Evolutionary conservation across 768 basidiomycete genomes (phyloP).

Genomic region (Podaxis sp.): DNA sequence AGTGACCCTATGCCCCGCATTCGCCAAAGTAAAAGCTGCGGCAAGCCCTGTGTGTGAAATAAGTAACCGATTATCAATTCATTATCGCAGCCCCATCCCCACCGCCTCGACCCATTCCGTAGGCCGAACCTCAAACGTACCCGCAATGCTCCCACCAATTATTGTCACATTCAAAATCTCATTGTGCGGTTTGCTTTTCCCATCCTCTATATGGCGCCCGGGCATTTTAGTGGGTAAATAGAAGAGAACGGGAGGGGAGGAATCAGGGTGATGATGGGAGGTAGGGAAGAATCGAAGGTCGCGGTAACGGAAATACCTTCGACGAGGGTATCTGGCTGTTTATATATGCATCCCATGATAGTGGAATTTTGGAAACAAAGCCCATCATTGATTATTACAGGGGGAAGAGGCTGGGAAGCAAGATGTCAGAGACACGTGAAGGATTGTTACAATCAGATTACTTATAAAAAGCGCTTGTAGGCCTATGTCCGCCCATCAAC

Average conservation of each 20-base stretch:
- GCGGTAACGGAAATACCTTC: neutral
- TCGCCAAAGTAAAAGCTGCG: constrained; percentile 51
- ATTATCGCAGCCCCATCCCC: constrained; percentile 1
- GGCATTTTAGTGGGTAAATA: constrained; percentile 24
- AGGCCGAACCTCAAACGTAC: constrained; percentile 22
- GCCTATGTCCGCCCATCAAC: constrained; percentile 3
- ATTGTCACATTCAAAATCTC: constrained; percentile 36
- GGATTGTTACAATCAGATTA: neutral
- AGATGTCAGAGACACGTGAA: constrained; percentile 7
- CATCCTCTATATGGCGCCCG: constrained; percentile 18
- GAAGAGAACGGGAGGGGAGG: neutral
- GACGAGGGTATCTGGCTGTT: neutral
- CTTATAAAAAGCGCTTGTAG: neutral
- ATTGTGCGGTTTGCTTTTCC: neutral
- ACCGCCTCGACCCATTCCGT: neutral
- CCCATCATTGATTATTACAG: neutral
- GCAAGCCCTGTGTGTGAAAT: constrained; percentile 40
- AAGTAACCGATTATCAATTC: neutral
- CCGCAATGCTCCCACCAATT: constrained; percentile 48
- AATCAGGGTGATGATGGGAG: neutral
- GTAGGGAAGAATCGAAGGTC: neutral
- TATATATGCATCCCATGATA: neutral
- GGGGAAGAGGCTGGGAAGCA: neutral
- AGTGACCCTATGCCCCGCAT: constrained; percentile 59
- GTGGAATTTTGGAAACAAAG: neutral